A percentile compares a stretch with the other conserved stretches of the same genome.
phyloP scores from a whole-genome alignment of 2,329 filamentous ascomycete species.

The Colletotrichum sp. region DNA sequence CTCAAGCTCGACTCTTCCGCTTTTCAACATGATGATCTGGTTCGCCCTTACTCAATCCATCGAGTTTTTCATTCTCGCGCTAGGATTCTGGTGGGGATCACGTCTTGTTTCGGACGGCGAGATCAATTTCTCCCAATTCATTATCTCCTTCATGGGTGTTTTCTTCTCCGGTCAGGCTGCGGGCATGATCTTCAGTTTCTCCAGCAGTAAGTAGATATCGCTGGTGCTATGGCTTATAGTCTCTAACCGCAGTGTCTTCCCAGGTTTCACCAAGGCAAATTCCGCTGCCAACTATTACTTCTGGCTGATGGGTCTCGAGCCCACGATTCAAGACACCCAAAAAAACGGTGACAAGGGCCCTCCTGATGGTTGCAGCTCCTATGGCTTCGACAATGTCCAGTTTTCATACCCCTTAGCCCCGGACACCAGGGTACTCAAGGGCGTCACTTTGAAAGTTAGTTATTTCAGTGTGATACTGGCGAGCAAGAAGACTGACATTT shows the following conservation, averaged over 20 bases:
- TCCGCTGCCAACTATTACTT: slow-evolving; percentile 42
- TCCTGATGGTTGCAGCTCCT: slow-evolving; percentile 20
- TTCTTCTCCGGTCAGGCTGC: slow-evolving; percentile 26
- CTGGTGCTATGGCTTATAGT: not conserved
- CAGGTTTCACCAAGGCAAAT: slow-evolving; percentile 44
- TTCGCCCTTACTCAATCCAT: slow-evolving; percentile 33
- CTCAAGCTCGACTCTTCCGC: not conserved
- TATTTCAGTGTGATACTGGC: slow-evolving; percentile 27
- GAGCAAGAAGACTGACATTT: slow-evolving; percentile 44
- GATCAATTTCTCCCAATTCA: slow-evolving; percentile 17
- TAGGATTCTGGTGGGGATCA: slow-evolving; percentile 38
- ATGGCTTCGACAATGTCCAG: slow-evolving; percentile 30
- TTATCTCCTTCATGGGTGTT: slow-evolving; percentile 36
- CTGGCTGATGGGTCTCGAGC: slow-evolving; percentile 32
- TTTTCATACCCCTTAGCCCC: slow-evolving; percentile 57
- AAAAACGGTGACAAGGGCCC: slow-evolving; percentile 24
- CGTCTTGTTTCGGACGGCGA: slow-evolving; percentile 12
- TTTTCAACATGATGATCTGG: slow-evolving; percentile 7
- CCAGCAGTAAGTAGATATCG: not conserved
- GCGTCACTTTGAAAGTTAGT: slow-evolving; percentile 25
- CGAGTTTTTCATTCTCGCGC: slow-evolving; percentile 35
- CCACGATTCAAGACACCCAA: slow-evolving; percentile 10
- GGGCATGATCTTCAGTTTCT: not conserved
- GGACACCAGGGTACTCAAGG: slow-evolving; percentile 32
- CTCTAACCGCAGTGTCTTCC: not conserved